Evolutionary conservation across 306 rosid species (phyloP).

Genomic region (Quercus bicolor): DNA sequence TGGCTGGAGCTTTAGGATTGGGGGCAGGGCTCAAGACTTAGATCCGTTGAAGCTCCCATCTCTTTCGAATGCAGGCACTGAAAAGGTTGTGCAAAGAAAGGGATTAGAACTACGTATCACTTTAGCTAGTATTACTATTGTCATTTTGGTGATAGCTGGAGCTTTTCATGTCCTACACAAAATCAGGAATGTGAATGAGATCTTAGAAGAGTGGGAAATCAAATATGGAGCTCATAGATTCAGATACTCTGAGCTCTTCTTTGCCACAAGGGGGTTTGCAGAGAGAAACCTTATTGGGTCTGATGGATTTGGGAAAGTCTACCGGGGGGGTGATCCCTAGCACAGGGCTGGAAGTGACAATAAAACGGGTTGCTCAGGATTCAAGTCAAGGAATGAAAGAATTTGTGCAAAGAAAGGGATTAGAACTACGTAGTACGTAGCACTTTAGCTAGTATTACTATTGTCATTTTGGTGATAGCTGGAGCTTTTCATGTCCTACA

Average conservation of each 20-base stretch:
- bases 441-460: slow-evolving; percentile 19
- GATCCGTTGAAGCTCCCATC: slow-evolving; percentile 21
- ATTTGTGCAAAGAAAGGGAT: slow-evolving; percentile 21
- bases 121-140: slow-evolving; percentile 18
- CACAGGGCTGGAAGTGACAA: slow-evolving; percentile 33
- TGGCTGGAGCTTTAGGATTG: slow-evolving; percentile 37
- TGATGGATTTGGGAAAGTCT: slow-evolving; percentile 40
- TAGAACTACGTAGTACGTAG: slow-evolving; percentile 29
- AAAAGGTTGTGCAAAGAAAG: not conserved
- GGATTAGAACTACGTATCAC: slow-evolving; percentile 27
- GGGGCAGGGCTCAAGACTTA: slow-evolving; percentile 22
- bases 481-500: slow-evolving; percentile 11
- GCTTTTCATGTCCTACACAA: slow-evolving; percentile 8
- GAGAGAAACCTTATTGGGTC: slow-evolving; percentile 26
- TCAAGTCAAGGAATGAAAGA: slow-evolving; percentile 38
- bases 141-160: slow-evolving; percentile 1
- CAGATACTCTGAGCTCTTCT: slow-evolving; percentile 22
- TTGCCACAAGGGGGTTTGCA: slow-evolving; percentile 31
- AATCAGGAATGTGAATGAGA: slow-evolving; percentile 14
- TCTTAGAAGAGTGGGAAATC: slow-evolving; percentile 33
- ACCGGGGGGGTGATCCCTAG: slow-evolving; percentile 18
- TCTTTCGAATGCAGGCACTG: not conserved
- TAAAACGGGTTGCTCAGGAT: slow-evolving; percentile 26
- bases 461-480: not conserved
- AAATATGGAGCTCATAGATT: slow-evolving; percentile 32